These are phyloP conservation scores for Wallacemonas sp. DNA, from an alignment of 208 protist species.

Conservation along the genomic window DNA sequence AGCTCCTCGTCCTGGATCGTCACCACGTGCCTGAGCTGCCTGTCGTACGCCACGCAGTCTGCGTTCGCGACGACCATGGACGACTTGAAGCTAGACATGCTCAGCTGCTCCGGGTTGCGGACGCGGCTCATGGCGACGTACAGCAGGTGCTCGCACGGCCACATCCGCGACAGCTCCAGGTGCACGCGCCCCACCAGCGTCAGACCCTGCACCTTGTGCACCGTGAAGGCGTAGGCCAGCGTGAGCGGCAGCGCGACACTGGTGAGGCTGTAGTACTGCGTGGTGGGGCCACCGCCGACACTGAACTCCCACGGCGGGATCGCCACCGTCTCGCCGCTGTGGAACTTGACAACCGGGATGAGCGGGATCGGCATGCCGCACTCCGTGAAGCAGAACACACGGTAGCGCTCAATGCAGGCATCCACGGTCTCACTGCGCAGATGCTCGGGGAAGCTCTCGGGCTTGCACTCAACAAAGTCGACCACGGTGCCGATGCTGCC, in stretches of 20 bases:
- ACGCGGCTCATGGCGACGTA: conserved; percentile 91
- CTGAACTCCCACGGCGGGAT: conserved; percentile 85
- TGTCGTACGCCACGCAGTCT: conserved; percentile 77
- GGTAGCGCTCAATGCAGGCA: conserved; percentile 75
- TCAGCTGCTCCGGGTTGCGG: conserved; percentile 88
- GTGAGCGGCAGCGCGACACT: conserved; percentile 75
- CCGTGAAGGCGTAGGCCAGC: conserved; percentile 89
- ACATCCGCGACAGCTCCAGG: conserved; percentile 88
- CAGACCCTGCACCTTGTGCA: conserved; percentile 90
- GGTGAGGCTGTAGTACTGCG: conserved; percentile 79
- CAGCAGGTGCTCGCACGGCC: conserved; percentile 87
- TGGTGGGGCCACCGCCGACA: conserved; percentile 70
- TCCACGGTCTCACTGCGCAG: conserved; percentile 62
- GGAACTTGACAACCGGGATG: conserved; percentile 85
- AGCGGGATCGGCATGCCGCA: conserved; percentile 80
- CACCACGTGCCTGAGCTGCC: conserved; percentile 33
- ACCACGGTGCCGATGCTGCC: conserved; percentile 89
- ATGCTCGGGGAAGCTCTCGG: conserved; percentile 67
- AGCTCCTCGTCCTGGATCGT: conserved; percentile 43
- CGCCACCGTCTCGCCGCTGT: conserved; percentile 75
- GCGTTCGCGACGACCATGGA: conserved; percentile 83
- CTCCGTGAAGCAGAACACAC: conserved; percentile 80
- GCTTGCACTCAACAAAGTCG: conserved; percentile 76
- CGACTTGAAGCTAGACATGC: conserved; percentile 70
- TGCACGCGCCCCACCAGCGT: conserved; percentile 85